A percentile compares a stretch with the other conserved stretches of the same genome.
phyloP scores from a whole-genome alignment of 2,329 filamentous ascomycete species.

The Rugonectria rugulosa region DNA sequence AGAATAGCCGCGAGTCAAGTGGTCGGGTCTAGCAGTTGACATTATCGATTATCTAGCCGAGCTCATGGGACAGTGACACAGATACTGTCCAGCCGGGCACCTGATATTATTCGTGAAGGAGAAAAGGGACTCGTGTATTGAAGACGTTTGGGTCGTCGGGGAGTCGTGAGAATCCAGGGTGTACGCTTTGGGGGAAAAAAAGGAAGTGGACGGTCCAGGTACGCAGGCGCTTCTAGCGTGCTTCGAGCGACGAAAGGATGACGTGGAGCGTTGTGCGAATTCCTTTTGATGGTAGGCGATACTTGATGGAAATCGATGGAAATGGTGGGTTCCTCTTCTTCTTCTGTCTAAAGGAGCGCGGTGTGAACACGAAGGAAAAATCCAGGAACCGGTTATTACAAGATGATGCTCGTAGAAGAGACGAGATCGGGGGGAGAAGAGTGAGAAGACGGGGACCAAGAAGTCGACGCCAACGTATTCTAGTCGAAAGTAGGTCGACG shows the following conservation, averaged over 20 bases:
- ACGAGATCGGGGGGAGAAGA: slow-evolving; percentile 26
- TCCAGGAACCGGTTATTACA: slow-evolving; percentile 47
- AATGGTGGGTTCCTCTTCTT: slow-evolving; percentile 25
- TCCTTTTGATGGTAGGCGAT: slow-evolving; percentile 3
- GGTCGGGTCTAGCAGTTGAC: slow-evolving; percentile 86
- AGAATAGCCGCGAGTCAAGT: slow-evolving; percentile 85
- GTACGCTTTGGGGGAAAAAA: slow-evolving; percentile 11
- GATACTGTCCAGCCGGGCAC: slow-evolving; percentile 37
- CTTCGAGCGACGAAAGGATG: slow-evolving; percentile 7
- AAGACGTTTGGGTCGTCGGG: too few relatives aligned
- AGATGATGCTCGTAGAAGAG: slow-evolving; percentile 41
- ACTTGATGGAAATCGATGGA: slow-evolving; percentile 33
- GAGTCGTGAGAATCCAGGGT: slow-evolving; percentile 10
- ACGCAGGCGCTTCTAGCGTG: slow-evolving; percentile 8
- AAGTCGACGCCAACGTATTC: slow-evolving; percentile 12
- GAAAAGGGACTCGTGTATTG: slow-evolving; percentile 14
- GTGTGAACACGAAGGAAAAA: slow-evolving; percentile 36
- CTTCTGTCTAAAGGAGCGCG: slow-evolving; percentile 36
- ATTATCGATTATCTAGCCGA: slow-evolving; percentile 84
- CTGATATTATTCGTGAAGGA: slow-evolving; percentile 36
- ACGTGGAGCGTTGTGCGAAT: slow-evolving; percentile 25
- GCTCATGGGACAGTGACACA: slow-evolving; percentile 51
- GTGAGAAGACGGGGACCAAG: slow-evolving; percentile 13
- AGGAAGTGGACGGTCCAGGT: slow-evolving; percentile 1
- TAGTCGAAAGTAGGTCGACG: slow-evolving; percentile 32